Evolutionary conservation across 2,329 filamentous ascomycete genomes (phyloP).

Genomic region (Hymenoscyphus occultus): DNA sequence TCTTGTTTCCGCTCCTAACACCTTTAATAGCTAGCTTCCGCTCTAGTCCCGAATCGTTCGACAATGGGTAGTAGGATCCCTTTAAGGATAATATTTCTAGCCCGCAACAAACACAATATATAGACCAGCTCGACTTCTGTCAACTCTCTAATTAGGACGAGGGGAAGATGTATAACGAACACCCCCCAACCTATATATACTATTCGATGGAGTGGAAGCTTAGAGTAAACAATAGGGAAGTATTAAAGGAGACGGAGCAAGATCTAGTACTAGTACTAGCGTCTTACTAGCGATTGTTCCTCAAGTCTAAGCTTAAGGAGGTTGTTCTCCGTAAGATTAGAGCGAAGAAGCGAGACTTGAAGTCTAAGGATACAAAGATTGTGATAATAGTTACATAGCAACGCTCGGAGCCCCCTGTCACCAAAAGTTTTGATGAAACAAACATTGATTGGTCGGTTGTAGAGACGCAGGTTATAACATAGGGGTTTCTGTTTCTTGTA

Average conservation of each 20-base stretch:
- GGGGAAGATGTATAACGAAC: no score
- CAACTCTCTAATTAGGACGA: no score
- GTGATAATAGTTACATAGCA: slow-evolving; percentile 17
- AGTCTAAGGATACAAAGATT: slow-evolving; percentile 21
- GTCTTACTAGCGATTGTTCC: slow-evolving; percentile 16
- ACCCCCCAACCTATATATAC: no score
- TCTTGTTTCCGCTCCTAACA: no score
- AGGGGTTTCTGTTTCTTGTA: slow-evolving; percentile 11
- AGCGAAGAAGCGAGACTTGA: slow-evolving; percentile 16
- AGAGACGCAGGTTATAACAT: slow-evolving; percentile 16
- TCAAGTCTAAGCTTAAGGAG: slow-evolving; percentile 22
- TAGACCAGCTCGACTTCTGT: no score
- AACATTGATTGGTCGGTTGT: slow-evolving; percentile 18
- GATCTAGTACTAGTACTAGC: slow-evolving; percentile 22
- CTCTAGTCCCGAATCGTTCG: no score
- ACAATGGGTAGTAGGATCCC: no score
- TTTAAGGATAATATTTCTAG: no score
- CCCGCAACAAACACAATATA: no score
- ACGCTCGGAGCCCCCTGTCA: slow-evolving; percentile 14
- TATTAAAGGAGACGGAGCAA: slow-evolving; percentile 20
- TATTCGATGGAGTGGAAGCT: slow-evolving; percentile 21
- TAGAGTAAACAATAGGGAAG: slow-evolving; percentile 16
- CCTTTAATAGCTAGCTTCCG: no score
- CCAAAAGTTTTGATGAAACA: slow-evolving; percentile 18
- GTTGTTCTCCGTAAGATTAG: slow-evolving; percentile 17